Base-by-base conservation (phyloP, 352 stramenopile species). In the Pythium utonaiense region DNA sequence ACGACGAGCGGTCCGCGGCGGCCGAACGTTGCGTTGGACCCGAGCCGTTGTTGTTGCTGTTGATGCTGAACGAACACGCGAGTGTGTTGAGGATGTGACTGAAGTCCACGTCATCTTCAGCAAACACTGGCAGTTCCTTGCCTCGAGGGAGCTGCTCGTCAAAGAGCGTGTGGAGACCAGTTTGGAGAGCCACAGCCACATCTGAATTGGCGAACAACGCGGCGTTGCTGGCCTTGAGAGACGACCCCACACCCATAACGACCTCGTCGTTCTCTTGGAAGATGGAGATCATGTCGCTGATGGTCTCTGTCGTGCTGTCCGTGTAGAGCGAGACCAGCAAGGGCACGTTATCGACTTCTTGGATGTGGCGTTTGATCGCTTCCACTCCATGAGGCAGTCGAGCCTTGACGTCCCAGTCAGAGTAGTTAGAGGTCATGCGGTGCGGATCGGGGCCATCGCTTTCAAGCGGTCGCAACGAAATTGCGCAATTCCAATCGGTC, bases 401-500 rank as follows among this genome's bases (percentile, higher is more conserved):
- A 24, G 95, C 95, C 62, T 98, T 98, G 16, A 98, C 90, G 58
- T 98, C 92, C 95, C 96, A 99, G 70, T 99, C 96, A 22, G 96
- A 98, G 73, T 99, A 99, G 48, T 95, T 96, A 6, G 90, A 98
- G 17, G 89, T 97, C 96, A 99, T 99, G 34, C 96, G 80, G 77
- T 98, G 93, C 3, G 89, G 83, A 67, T 99, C 96, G 3, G 91
- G 91, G 0, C 83, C 85, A 30, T 96, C 93, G 38, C 86, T 89
- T 27, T 98, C 87, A 24, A 99, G 75, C 14, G 95, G 77, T 6
- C 96, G 83, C 31, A 99, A 74, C 13, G 94, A 99, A 57, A 99
- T 99, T 1, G 97, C 96, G 60, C 95, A 98, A 74, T 99, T 99
- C 96, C 96, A 99, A 38, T 98, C 95, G 4, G 98, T 98, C 68